These are phyloP conservation scores for Clitoria ternatea DNA, from an alignment of 306 rosid genomes.

Conservation along the genomic window DNA sequence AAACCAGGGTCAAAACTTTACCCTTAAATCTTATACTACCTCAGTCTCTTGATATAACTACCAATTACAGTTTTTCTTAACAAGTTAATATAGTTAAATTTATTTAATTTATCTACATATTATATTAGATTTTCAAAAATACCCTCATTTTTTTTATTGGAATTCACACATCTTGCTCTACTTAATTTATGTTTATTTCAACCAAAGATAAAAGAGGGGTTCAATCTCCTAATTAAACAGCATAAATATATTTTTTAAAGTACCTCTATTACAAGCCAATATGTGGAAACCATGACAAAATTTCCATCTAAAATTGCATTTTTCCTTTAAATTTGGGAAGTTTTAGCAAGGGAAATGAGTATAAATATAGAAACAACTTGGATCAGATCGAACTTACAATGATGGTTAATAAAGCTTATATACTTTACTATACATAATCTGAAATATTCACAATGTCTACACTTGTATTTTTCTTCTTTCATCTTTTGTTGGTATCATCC, in stretches of 20 bases:
- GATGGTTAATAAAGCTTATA: constrained; percentile 35
- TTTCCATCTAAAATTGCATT: constrained; percentile 28
- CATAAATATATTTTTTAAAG: too few relatives aligned
- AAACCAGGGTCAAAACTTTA: too few relatives aligned
- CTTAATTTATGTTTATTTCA: too few relatives aligned
- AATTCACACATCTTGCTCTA: too few relatives aligned
- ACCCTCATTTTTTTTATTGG: too few relatives aligned
- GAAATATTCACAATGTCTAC: constrained; percentile 57
- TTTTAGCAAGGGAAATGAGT: constrained; percentile 20
- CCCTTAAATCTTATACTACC: too few relatives aligned
- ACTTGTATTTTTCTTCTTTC: constrained; percentile 26
- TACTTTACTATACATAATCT: constrained; percentile 40
- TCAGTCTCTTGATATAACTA: too few relatives aligned
- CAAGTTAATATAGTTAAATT: too few relatives aligned
- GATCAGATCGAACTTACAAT: constrained; percentile 31
- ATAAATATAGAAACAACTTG: constrained; percentile 17
- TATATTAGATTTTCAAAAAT: too few relatives aligned
- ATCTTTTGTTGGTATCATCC: constrained; percentile 55
- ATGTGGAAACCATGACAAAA: constrained; percentile 26
- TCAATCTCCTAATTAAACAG: constrained; percentile 2
- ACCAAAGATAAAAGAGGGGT: neutral
- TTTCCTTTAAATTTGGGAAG: constrained; percentile 8
- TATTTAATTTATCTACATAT: too few relatives aligned
- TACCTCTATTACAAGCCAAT: constrained; percentile 14
- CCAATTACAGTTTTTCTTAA: too few relatives aligned